phyloP scores from a whole-genome alignment of 163 green algal genomes.

The Coccomyxa subellipsoidea region DNA sequence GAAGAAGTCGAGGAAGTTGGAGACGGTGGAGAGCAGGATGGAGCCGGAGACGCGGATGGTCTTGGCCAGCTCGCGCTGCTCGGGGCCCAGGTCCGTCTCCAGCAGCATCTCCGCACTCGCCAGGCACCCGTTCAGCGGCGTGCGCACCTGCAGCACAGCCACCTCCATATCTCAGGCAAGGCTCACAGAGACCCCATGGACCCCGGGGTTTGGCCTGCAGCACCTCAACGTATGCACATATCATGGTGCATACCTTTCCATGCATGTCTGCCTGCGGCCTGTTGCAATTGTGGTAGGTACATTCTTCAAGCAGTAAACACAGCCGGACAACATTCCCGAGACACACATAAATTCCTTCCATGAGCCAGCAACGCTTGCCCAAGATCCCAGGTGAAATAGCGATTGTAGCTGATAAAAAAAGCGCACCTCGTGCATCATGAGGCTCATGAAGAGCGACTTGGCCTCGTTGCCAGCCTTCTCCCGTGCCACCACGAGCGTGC shows the following conservation, averaged over 20 bases:
- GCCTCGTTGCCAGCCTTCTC: conserved; percentile 80
- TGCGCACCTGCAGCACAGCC: conserved; percentile 39
- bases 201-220: no score
- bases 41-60: conserved; percentile 75
- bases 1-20: conserved; percentile 89
- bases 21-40: conserved; percentile 81
- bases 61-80: conserved; percentile 77
- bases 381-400: neutral
- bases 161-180: neutral
- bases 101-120: conserved; percentile 87
- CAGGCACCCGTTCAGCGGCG: conserved; percentile 82
- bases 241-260: no score
- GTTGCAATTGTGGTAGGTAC: no score
- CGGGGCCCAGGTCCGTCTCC: conserved; percentile 65
- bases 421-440: conserved; percentile 82
- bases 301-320: no score
- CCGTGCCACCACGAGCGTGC: conserved; percentile 56
- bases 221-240: no score
- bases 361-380: neutral
- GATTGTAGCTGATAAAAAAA: neutral
- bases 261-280: no score
- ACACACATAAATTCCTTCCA: no score
- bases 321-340: no score
- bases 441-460: conserved; percentile 84
- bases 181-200: no score